A percentile compares a stretch with the other conserved stretches of the same genome.
These are phyloP conservation scores for Sporothrix pallida DNA, from an alignment of 2,329 filamentous ascomycete genomes.

Conservation along the genomic window DNA sequence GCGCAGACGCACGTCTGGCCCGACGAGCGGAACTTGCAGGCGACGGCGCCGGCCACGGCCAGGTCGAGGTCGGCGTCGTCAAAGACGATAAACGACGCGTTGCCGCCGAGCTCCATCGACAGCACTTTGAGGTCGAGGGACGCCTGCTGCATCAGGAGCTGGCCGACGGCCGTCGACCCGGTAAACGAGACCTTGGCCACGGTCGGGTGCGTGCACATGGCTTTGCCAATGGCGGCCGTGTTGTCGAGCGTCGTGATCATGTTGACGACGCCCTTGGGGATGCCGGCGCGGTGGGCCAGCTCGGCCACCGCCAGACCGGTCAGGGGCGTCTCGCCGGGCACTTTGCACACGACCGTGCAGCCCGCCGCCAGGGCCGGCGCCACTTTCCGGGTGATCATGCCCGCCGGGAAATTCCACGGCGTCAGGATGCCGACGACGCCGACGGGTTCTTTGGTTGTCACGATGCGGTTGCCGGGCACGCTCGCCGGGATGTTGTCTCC, in stretches of 20 bases:
- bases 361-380: constrained; percentile 68
- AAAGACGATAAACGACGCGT: constrained; percentile 69
- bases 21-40: constrained; percentile 55
- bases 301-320: constrained; percentile 72
- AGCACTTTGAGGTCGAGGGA: constrained; percentile 70
- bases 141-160: constrained; percentile 66
- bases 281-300: constrained; percentile 71
- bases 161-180: constrained; percentile 69
- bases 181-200: constrained; percentile 75
- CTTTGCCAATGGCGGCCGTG: constrained; percentile 51
- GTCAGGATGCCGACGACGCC: constrained; percentile 83
- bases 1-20: constrained; percentile 69
- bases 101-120: constrained; percentile 70
- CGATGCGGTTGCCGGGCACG: constrained; percentile 74
- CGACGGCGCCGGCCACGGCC: constrained; percentile 50
- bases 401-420: constrained; percentile 85
- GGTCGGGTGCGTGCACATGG: constrained; percentile 51
- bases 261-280: constrained; percentile 72
- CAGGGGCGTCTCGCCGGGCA: constrained; percentile 74
- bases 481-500: constrained; percentile 78
- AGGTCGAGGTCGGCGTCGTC: constrained; percentile 71
- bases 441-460: constrained; percentile 80
- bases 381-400: constrained; percentile 49
- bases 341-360: constrained; percentile 75
- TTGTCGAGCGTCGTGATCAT: constrained; percentile 52